A percentile compares a stretch with the other conserved stretches of the same genome.
Evolutionary conservation across 2,329 filamentous ascomycete species (phyloP).

Genomic region (Apiospora hydei): DNA sequence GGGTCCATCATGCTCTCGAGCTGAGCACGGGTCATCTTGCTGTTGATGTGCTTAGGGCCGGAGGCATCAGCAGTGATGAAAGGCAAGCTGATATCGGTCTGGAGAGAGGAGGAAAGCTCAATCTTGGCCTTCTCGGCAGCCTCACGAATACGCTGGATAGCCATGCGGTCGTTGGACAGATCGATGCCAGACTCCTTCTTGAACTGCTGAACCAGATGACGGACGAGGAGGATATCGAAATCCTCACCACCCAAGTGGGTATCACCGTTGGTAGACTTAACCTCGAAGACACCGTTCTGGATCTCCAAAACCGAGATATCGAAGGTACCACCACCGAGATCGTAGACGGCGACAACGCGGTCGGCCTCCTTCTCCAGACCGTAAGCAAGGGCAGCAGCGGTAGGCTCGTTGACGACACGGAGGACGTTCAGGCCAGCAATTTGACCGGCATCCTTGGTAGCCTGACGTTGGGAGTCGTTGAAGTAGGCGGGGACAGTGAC

Average conservation of each 20-base stretch:
- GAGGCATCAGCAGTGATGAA: constrained; percentile 98
- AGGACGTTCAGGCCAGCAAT: constrained; percentile 96
- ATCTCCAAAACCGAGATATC: constrained; percentile 99
- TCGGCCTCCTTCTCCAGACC: constrained; percentile 95
- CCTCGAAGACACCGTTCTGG: constrained; percentile 97
- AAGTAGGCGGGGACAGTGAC: constrained; percentile 98
- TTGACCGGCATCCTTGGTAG: constrained; percentile 97
- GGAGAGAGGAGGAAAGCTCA: constrained; percentile 91
- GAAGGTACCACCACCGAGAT: constrained; percentile 98
- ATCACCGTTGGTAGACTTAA: constrained; percentile 99
- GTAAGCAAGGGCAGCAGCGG: constrained; percentile 93
- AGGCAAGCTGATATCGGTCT: constrained; percentile 97
- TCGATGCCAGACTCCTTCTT: constrained; percentile 96
- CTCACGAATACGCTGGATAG: constrained; percentile 98
- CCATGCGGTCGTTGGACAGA: constrained; percentile 92
- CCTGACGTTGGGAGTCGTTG: constrained; percentile 97
- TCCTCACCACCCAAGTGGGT: constrained; percentile 98
- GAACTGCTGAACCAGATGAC: constrained; percentile 92
- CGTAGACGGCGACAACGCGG: constrained; percentile 91
- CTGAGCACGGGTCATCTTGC: constrained; percentile 89
- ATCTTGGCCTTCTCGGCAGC: constrained; percentile 99
- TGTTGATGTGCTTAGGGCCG: constrained; percentile 98
- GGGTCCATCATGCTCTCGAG: constrained; percentile 93
- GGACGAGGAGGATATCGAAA: constrained; percentile 94
- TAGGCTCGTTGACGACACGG: constrained; percentile 97